Evolutionary conservation across 2,329 filamentous ascomycete species (phyloP), one percentile per base, ranked within the genome.

Genomic region (Claviceps sp.): DNA sequence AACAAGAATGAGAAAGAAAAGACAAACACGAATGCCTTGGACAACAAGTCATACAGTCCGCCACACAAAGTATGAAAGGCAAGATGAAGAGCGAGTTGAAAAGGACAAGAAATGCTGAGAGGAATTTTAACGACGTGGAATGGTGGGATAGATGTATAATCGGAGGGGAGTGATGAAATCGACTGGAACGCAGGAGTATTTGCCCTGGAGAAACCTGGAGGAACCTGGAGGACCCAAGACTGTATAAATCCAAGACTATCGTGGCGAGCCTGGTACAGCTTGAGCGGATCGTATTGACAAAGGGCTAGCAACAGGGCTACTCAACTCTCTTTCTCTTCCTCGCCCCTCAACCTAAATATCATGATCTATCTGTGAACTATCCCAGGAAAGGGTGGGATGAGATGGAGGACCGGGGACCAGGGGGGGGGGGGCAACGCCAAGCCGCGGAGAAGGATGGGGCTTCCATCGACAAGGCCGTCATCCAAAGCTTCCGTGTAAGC

Each of bases 71-170:
- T 60, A 60, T 60, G 59, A 56, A 62, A 53, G 60, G 54, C 54
- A 51, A 45, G 47, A 55, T 45, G 48, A 64, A 61, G 59, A 62
- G 62, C 59, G 61, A 61, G 61, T 60, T 62, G 60, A 60, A 62
- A 59, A 64, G 61, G 61, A 64, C 62, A 62, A 70, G 66, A 68
- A 68, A 70, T 70, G 68, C 59, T 68, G 66, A 59, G 56, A 70
- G 68, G 68, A 70, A 70, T 71, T 54, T 69, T 63, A 62, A 63
- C 61, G 63, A 57, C 61, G 67, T 67, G 67, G 67, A 69, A 68
- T 68, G 65, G 64, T 64, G 64, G 64, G 63, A 67, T 69, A 68
- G 58, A 68, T 67, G 66, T 69, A 69, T 62, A 61, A 61, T 62
- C 59, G 56, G 60, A 60, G 57, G 54, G 60, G 64, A 63, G 59